Evolutionary conservation across 371 early-diverging fungal species (phyloP).

Genomic region (Cokeromyces recurvatus): DNA sequence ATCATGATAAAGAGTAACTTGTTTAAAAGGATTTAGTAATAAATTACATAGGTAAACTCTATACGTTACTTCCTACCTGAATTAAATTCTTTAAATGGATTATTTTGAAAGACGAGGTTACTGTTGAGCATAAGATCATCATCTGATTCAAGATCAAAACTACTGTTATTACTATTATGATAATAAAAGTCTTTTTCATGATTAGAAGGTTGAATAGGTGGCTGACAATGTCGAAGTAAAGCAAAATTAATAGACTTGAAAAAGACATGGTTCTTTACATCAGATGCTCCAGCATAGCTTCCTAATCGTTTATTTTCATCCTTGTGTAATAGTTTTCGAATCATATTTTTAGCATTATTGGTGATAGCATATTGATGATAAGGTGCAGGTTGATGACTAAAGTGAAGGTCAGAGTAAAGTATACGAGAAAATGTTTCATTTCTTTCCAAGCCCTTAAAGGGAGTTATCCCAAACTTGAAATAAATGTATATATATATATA

Average conservation of each 20-base stretch:
- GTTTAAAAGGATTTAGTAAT: background rate
- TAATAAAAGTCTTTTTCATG: no score
- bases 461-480: conserved; percentile 82
- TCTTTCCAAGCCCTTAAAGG: conserved; percentile 86
- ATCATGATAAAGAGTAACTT: conserved; percentile 61
- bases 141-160: conserved; percentile 24
- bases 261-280: conserved; percentile 88
- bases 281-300: conserved; percentile 83
- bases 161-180: no score
- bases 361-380: conserved; percentile 26
- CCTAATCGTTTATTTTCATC: conserved; percentile 83
- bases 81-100: conserved; percentile 29
- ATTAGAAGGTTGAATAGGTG: conserved; percentile 92
- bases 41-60: background rate
- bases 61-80: conserved; percentile 16
- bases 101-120: no score
- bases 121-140: conserved; percentile 16
- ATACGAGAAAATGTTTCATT: conserved; percentile 84
- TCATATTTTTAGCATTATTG: conserved; percentile 60
- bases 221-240: conserved; percentile 70
- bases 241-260: conserved; percentile 93
- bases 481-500: no score
- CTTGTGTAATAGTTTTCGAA: conserved; percentile 79
- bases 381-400: conserved; percentile 54
- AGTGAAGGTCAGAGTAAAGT: conserved; percentile 70